Conservation (phyloP, 257 asterid species). For the Fraxinus quadrangulata region DNA sequence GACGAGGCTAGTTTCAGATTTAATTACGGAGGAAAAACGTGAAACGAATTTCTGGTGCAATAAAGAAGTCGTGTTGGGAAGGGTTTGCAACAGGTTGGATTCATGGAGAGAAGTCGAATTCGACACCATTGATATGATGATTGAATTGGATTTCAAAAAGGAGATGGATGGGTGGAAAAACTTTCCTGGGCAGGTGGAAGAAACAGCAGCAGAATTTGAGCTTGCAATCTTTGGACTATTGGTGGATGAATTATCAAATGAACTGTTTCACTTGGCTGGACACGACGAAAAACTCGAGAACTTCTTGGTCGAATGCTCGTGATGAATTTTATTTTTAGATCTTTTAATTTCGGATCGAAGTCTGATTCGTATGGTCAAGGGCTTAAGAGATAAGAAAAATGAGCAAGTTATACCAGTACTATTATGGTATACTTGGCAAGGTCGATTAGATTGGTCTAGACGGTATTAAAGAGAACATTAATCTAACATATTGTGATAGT, state of each 20-base stretch:
- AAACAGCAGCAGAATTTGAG: constrained; percentile 52
- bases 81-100: constrained; percentile 50
- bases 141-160: constrained; percentile 47
- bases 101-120: constrained; percentile 50
- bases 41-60: constrained; percentile 26
- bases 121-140: constrained; percentile 66
- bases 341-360: no score
- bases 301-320: background rate
- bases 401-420: no score
- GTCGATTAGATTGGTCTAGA: background rate
- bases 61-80: constrained; percentile 37
- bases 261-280: constrained; percentile 21
- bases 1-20: constrained; percentile 60
- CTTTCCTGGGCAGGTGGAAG: constrained; percentile 40
- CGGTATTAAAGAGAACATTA: background rate
- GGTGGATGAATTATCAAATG: constrained; percentile 48
- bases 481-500: background rate
- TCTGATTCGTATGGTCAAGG: background rate
- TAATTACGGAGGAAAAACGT: constrained; percentile 52
- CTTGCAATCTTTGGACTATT: constrained; percentile 36
- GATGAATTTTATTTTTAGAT: background rate
- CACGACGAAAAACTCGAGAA: background rate
- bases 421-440: background rate
- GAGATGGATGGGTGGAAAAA: constrained; percentile 50
- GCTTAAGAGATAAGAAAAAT: background rate